Percentiles rank a stretch among this genome's conserved stretches.
Evolutionary conservation across 768 basidiomycete genomes (phyloP).

Genomic region (Boletus barrowsii): DNA sequence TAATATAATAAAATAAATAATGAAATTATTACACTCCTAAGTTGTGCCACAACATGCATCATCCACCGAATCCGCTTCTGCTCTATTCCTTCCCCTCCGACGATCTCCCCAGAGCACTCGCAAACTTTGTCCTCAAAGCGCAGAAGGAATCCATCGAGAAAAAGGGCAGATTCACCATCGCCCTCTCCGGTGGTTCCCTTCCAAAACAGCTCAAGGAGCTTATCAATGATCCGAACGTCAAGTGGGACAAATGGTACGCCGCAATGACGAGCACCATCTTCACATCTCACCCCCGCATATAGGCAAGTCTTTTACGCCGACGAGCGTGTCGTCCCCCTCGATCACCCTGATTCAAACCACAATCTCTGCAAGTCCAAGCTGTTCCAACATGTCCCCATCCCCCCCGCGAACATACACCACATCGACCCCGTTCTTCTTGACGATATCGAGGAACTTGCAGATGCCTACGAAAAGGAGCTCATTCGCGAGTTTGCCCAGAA

Average conservation of each 20-base stretch:
- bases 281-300: background rate
- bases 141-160: slow-evolving; percentile 89
- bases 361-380: slow-evolving; percentile 66
- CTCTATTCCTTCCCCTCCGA: slow-evolving; percentile 66
- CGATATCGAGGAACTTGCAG: slow-evolving; percentile 77
- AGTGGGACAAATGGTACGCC: slow-evolving; percentile 90
- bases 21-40: background rate
- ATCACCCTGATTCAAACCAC: slow-evolving; percentile 94
- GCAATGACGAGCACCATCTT: background rate
- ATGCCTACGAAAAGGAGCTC: slow-evolving; percentile 79
- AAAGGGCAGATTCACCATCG: slow-evolving; percentile 88
- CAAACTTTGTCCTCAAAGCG: slow-evolving; percentile 78
- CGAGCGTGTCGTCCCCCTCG: slow-evolving; percentile 91
- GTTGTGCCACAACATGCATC: slow-evolving; percentile 34
- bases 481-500: slow-evolving; percentile 89
- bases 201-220: slow-evolving; percentile 79
- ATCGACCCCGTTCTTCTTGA: slow-evolving; percentile 67
- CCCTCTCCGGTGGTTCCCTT: slow-evolving; percentile 90
- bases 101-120: slow-evolving; percentile 63
- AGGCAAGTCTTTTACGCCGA: slow-evolving; percentile 99
- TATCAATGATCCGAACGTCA: slow-evolving; percentile 57
- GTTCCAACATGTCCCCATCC: slow-evolving; percentile 82
- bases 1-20: background rate
- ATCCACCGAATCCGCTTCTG: slow-evolving; percentile 61
- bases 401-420: slow-evolving; percentile 71